Evolutionary conservation across 371 early-diverging fungal species (phyloP).

Genomic region (Lichtheimia ornata): DNA sequence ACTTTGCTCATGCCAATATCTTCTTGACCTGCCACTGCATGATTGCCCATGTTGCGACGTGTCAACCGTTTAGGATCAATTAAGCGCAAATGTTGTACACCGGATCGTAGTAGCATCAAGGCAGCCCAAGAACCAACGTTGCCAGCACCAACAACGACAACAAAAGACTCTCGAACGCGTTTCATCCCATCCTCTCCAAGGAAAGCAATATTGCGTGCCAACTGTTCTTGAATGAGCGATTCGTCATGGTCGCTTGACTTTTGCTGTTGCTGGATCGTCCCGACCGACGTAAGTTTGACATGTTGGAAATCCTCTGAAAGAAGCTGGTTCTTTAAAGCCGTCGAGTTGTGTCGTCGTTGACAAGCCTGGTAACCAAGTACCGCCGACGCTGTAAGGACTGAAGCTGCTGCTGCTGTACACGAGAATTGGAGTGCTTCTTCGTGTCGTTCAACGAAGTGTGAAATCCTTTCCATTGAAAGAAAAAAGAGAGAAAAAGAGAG

Average conservation of each 20-base stretch:
- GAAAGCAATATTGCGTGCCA: conserved; percentile 88
- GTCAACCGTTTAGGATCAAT: conserved; percentile 93
- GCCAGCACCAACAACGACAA: conserved; percentile 94
- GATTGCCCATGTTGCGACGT: conserved; percentile 82
- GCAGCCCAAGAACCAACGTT: conserved; percentile 95
- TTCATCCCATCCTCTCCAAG: conserved; percentile 82
- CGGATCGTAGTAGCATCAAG: conserved; percentile 88
- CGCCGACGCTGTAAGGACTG: conserved; percentile 55
- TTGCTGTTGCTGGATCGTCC: neutral
- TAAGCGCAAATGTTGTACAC: conserved; percentile 81
- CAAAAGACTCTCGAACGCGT: conserved; percentile 67
- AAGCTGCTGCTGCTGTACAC: conserved; percentile 57
- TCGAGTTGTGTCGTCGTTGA: conserved; percentile 33
- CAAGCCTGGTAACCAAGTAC: conserved; percentile 49
- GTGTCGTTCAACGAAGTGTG: conserved; percentile 17
- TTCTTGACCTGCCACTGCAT: conserved; percentile 82
- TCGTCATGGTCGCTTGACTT: conserved; percentile 46
- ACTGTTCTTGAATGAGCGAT: conserved; percentile 79
- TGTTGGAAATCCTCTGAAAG: neutral
- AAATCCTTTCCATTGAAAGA: neutral
- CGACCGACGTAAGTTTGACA: conserved; percentile 6
- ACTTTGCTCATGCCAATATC: conserved; percentile 91
- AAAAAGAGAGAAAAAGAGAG: neutral
- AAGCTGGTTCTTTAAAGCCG: conserved; percentile 34
- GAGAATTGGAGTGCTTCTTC: conserved; percentile 26